A percentile compares a stretch with the other conserved stretches of the same genome.
These are phyloP conservation scores for Marchantia polymorpha DNA, from an alignment of 225 moss, liverwort and hornwort species.

Conservation along the genomic window DNA sequence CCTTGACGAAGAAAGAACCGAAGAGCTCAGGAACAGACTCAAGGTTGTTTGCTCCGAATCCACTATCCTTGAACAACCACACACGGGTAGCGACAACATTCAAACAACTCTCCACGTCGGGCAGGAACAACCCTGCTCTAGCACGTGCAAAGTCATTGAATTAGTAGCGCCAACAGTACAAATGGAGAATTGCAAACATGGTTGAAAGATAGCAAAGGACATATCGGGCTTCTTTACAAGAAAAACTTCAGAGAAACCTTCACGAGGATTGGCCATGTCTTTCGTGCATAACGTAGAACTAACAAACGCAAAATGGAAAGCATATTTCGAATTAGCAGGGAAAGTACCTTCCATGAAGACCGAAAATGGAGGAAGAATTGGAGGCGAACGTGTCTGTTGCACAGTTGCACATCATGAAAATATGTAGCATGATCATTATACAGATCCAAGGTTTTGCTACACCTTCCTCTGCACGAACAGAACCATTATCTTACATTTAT, in stretches of 20 bases:
- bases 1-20: conserved; percentile 91
- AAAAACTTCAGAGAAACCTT: too few relatives aligned
- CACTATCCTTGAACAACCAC: conserved; percentile 39
- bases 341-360: conserved; percentile 82
- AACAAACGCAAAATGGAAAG: background rate
- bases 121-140: conserved; percentile 76
- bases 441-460: conserved; percentile 45
- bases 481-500: conserved; percentile 39
- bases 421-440: conserved; percentile 39
- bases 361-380: conserved; percentile 91
- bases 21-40: conserved; percentile 79
- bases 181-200: too few relatives aligned
- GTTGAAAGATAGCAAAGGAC: too few relatives aligned
- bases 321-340: background rate
- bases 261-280: too few relatives aligned
- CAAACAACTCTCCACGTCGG: conserved; percentile 56
- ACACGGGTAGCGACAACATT: conserved; percentile 64
- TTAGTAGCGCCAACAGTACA: background rate
- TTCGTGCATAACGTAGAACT: too few relatives aligned
- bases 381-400: conserved; percentile 87
- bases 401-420: conserved; percentile 48
- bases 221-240: too few relatives aligned
- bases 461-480: conserved; percentile 43
- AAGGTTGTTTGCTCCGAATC: conserved; percentile 71
- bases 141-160: conserved; percentile 21